These are phyloP conservation scores for Lavandula angustifolia DNA, from an alignment of 257 asterid species.

Conservation along the genomic window DNA sequence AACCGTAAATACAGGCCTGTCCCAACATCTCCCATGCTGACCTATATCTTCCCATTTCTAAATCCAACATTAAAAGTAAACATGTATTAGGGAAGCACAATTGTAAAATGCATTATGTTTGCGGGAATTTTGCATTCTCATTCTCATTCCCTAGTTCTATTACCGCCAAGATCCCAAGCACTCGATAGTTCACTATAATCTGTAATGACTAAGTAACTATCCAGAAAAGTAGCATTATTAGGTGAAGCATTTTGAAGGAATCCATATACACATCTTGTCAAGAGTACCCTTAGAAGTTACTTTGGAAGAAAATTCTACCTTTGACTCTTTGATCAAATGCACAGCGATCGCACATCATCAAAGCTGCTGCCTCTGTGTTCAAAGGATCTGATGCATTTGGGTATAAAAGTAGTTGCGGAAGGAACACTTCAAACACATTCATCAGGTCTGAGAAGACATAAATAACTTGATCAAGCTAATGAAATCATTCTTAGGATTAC, in stretches of 20 bases:
- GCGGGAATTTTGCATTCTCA: neutral
- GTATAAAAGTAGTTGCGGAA: conserved; percentile 89
- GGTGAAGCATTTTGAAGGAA: neutral
- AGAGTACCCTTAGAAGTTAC: no score
- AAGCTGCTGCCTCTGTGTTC: conserved; percentile 92
- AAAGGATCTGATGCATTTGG: conserved; percentile 92
- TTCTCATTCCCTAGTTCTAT: neutral
- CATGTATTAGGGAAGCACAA: neutral
- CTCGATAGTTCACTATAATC: neutral
- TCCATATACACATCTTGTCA: neutral
- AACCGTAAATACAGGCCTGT: neutral
- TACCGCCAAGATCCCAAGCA: neutral
- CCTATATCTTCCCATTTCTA: neutral
- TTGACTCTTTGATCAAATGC: conserved; percentile 74
- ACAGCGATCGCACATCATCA: conserved; percentile 80
- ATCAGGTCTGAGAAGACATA: conserved; percentile 66
- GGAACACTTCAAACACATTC: conserved; percentile 90
- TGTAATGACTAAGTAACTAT: neutral
- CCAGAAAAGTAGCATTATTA: neutral
- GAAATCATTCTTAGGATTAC: conserved; percentile 14
- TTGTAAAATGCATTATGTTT: neutral
- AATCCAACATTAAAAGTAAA: neutral
- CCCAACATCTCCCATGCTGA: neutral
- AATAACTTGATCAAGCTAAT: conserved; percentile 5
- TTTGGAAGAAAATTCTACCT: conserved; percentile 49